Evolutionary conservation across 1,284 basidiomycete genomes (phyloP), one percentile per base, ranked within the genome.

Genomic region (Sanghuangporus baumii): DNA sequence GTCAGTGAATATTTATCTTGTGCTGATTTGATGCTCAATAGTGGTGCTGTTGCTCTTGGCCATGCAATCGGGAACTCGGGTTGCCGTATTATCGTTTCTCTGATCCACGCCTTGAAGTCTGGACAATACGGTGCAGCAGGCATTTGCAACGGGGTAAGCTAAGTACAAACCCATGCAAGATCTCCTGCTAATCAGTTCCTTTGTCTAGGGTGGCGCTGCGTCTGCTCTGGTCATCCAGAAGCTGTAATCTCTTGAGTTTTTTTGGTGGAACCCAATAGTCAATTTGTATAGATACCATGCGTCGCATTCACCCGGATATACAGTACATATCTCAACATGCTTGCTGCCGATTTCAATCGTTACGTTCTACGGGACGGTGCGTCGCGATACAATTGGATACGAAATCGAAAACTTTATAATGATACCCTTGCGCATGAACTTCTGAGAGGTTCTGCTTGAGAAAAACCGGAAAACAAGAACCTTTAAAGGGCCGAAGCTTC

Each of bases 41-140:
- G 92, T 73, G 94, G 94, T 75, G 94, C 93, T 60, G 94, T 96
- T 68, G 91, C 94, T 62, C 88, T 97, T 62, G 94, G 94, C 57
- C 94, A 97, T 75, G 92, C 96, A 56, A 94, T 98, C 74, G 96
- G 96, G 61, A 96, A 93, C 76, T 98, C 94, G 48, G 97, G 97
- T 46, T 86, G 92, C 57, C 87, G 97, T 62, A 99, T 99, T 77
- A 82, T 99, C 62, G 96, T 99, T 54, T 94, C 96, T 9, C 85
- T 99, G 40, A 81, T 93, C 8, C 96, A 99, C 74, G 87, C 90
- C 11, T 84, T 99, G 68, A 90, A 98, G 81, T 77, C 88, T n/a
- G 97, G 97, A 57, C 83, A 99, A 79, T 98, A 96, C 72, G 97
- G 97, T 71, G 93, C 93, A 62, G 97, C 96, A 37, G 96, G 91